Evolutionary conservation across 495 filamentous ascomycete genomes (phyloP).

Genomic region (Geopyxis carbonaria): DNA sequence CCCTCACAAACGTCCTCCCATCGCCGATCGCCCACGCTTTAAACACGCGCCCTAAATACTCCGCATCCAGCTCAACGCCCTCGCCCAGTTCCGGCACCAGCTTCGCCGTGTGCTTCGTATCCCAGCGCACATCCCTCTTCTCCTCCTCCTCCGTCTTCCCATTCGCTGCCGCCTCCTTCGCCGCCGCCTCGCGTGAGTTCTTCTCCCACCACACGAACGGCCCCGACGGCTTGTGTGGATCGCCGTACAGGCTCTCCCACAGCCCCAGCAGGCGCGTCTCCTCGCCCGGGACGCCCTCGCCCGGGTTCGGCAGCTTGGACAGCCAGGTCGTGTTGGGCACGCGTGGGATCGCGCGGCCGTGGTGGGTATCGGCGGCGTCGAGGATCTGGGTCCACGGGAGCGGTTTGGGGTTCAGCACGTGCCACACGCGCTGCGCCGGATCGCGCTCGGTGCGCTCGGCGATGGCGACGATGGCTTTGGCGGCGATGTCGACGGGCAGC

Average conservation of each 20-base stretch:
- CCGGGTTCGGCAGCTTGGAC: too few species aligned
- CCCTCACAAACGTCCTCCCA: not conserved
- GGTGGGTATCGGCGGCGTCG: slow-evolving; percentile 26
- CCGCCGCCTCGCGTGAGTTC: slow-evolving; percentile 23
- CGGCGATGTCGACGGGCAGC: slow-evolving; percentile 43
- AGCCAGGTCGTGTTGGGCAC: too few species aligned
- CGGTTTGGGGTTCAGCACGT: slow-evolving; percentile 33
- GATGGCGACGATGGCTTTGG: slow-evolving; percentile 31
- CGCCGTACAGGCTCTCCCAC: slow-evolving; percentile 5
- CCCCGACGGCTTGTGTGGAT: slow-evolving; percentile 2
- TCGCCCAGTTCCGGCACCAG: not conserved
- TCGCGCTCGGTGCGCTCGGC: slow-evolving; percentile 7
- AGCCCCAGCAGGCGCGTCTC: slow-evolving; percentile 8
- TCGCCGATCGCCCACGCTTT: not conserved
- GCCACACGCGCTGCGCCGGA: slow-evolving; percentile 27
- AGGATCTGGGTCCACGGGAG: slow-evolving; percentile 32
- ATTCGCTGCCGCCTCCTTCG: not conserved
- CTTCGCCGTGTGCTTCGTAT: not conserved
- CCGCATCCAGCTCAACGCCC: not conserved
- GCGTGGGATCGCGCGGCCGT: too few species aligned
- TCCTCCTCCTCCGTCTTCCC: not conserved
- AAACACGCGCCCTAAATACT: slow-evolving; percentile 1
- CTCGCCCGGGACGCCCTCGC: too few species aligned
- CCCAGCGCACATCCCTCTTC: not conserved
- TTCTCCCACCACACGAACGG: slow-evolving; percentile 29